Percentiles rank a stretch among this genome's conserved stretches.
phyloP scores from a whole-genome alignment of 179 eudicot genomes.

The Spergularia azorica region DNA sequence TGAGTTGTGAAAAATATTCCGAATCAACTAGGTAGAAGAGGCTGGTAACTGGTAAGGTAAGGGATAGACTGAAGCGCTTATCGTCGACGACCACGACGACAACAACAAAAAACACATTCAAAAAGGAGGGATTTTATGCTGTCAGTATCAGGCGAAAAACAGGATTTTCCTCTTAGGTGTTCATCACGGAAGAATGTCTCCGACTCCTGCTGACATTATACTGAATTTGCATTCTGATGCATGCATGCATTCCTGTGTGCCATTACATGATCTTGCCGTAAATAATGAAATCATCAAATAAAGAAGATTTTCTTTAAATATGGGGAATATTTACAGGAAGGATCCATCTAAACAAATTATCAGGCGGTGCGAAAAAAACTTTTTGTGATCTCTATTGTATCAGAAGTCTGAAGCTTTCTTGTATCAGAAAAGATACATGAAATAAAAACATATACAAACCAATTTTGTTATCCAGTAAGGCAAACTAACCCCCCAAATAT shows the following conservation, averaged over 20 bases:
- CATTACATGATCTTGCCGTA: background rate
- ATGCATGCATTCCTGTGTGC: too few species aligned
- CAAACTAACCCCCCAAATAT: constrained; percentile 21
- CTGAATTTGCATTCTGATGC: too few species aligned
- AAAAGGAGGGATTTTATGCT: too few species aligned
- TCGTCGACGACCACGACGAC: too few species aligned
- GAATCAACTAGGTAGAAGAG: too few species aligned
- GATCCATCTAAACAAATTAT: constrained; percentile 6
- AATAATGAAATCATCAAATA: background rate
- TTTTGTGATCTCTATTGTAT: constrained; percentile 23
- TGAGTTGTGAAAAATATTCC: too few species aligned
- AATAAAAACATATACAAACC: constrained; percentile 30
- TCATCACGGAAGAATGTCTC: background rate
- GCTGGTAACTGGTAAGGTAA: too few species aligned
- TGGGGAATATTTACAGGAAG: constrained; percentile 29
- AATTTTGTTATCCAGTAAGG: constrained; percentile 25
- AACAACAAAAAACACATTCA: too few species aligned
- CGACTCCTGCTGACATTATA: too few species aligned
- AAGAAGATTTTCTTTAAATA: background rate
- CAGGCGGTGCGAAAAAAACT: constrained; percentile 18
- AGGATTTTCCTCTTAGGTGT: background rate
- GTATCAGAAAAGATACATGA: constrained; percentile 25
- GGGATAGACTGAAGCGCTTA: too few species aligned
- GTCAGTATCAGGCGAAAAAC: too few species aligned
- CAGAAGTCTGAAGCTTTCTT: constrained; percentile 22